These are phyloP conservation scores for Aspergillus eucalypticola DNA, from an alignment of 2,329 filamentous ascomycete species.

Conservation along the genomic window DNA sequence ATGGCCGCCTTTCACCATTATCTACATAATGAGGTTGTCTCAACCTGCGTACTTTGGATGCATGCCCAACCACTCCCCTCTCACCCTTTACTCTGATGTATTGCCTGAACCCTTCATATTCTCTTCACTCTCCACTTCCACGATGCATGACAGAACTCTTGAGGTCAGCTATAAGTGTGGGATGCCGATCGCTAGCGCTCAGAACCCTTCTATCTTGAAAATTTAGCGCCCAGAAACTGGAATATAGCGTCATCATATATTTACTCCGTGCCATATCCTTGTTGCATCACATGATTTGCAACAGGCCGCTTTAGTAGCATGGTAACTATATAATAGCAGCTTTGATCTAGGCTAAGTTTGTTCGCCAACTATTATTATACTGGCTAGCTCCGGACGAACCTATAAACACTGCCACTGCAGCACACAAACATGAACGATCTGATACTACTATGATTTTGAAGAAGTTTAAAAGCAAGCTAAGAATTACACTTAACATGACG, in stretches of 20 bases:
- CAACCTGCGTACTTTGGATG: background rate
- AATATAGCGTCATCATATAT: background rate
- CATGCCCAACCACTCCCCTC: background rate
- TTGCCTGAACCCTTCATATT: background rate
- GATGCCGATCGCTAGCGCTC: background rate
- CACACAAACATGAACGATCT: no score
- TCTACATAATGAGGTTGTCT: background rate
- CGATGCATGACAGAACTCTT: background rate
- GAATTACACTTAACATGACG: no score
- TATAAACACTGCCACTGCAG: no score
- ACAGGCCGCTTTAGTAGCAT: no score
- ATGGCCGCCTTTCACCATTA: background rate
- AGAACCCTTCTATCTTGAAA: background rate
- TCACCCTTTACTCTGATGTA: background rate
- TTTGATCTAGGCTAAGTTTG: no score
- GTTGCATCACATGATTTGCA: no score
- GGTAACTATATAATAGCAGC: no score
- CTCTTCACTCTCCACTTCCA: background rate
- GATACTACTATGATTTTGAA: no score
- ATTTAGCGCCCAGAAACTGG: background rate
- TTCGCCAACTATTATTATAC: no score
- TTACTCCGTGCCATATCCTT: background rate
- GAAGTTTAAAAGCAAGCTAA: no score
- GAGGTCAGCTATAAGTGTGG: background rate
- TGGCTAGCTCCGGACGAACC: no score